phyloP scores from a whole-genome alignment of 129 eudicot species.

The Centella asiatica region DNA sequence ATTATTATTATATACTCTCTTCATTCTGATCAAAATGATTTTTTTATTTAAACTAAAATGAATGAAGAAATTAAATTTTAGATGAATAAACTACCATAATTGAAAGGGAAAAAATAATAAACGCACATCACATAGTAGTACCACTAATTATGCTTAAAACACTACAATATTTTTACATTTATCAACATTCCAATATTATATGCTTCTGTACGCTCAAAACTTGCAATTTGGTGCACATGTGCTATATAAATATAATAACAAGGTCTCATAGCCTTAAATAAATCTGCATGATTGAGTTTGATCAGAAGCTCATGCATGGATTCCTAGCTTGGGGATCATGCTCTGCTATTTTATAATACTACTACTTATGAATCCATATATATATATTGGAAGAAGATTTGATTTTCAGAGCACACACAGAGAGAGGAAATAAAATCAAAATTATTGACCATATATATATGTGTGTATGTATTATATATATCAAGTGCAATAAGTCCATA shows the following conservation, averaged over 20 bases:
- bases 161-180: too few species aligned
- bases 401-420: slow-evolving; percentile 6
- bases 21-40: too few species aligned
- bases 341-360: not conserved
- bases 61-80: too few species aligned
- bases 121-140: too few species aligned
- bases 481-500: not conserved
- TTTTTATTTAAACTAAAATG: too few species aligned
- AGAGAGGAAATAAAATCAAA: not conserved
- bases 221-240: slow-evolving; percentile 19
- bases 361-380: slow-evolving; percentile 14
- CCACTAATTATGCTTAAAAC: too few species aligned
- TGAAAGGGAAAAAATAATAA: too few species aligned
- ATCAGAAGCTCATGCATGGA: slow-evolving; percentile 12
- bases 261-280: slow-evolving; percentile 3
- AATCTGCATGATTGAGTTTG: slow-evolving; percentile 21
- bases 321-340: slow-evolving; percentile 19
- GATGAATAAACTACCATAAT: too few species aligned
- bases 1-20: too few species aligned
- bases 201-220: too few species aligned
- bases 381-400: slow-evolving; percentile 17
- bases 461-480: not conserved
- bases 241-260: slow-evolving; percentile 7
- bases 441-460: not conserved
- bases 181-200: too few species aligned